A percentile compares a stretch with the other conserved stretches of the same genome.
Conservation (phyloP, 345 rosid species). For the Sonneratia alba region DNA sequence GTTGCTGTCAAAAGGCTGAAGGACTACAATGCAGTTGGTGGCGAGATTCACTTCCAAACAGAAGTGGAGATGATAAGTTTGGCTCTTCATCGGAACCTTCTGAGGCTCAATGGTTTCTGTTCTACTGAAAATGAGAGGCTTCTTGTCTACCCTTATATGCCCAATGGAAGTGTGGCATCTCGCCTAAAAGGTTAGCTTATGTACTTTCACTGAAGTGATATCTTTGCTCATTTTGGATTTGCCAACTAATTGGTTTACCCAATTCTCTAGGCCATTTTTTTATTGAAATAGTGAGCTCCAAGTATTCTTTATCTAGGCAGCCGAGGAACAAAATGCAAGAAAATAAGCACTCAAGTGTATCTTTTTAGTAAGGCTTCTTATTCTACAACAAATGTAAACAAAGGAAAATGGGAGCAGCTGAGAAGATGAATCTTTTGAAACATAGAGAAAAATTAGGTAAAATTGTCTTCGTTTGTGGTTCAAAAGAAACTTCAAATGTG, state of each 20-base stretch:
- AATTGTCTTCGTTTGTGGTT: neutral
- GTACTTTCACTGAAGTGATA: neutral
- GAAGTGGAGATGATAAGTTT: slow-evolving; percentile 93
- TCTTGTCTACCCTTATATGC: slow-evolving; percentile 93
- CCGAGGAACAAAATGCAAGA: no score
- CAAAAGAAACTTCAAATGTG: no score
- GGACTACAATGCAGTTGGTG: slow-evolving; percentile 77
- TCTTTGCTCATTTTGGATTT: no score
- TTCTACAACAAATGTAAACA: no score
- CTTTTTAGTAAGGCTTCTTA: no score
- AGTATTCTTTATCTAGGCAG: no score
- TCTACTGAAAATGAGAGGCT: slow-evolving; percentile 81
- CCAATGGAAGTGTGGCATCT: slow-evolving; percentile 92
- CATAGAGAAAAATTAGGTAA: neutral
- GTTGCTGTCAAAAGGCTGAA: slow-evolving; percentile 98
- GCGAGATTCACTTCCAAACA: slow-evolving; percentile 96
- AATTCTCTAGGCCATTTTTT: no score
- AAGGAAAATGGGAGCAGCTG: no score
- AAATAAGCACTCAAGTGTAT: no score
- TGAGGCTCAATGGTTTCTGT: slow-evolving; percentile 93
- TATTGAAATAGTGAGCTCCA: no score
- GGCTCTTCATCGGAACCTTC: slow-evolving; percentile 94
- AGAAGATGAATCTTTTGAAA: neutral
- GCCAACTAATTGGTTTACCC: no score
- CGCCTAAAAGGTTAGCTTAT: slow-evolving; percentile 57